Evolutionary conservation across 306 rosid species (phyloP).

Genomic region (Lathyrus aphaca): DNA sequence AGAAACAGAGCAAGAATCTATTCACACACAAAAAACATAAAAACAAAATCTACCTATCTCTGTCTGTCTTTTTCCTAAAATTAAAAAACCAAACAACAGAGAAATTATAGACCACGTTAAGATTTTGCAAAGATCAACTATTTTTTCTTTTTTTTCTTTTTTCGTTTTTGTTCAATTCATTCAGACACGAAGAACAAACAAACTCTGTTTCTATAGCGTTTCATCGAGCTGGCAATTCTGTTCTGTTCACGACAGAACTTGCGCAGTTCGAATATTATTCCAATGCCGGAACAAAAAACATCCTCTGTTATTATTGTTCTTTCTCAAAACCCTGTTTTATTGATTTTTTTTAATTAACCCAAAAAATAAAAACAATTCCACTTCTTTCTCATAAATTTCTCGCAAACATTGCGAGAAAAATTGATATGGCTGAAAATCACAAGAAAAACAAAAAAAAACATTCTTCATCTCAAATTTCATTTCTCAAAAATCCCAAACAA

Average conservation of each 20-base stretch:
- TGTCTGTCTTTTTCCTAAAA: slow-evolving; percentile 30
- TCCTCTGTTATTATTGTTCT: background rate
- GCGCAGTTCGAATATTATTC: slow-evolving; percentile 45
- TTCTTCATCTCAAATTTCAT: too few relatives aligned
- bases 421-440: background rate
- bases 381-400: slow-evolving; percentile 8
- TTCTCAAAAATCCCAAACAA: background rate
- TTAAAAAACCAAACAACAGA: slow-evolving; percentile 4
- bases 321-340: slow-evolving; percentile 12
- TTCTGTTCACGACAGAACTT: slow-evolving; percentile 45
- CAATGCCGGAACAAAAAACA: slow-evolving; percentile 30
- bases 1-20: slow-evolving; percentile 36
- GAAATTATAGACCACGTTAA: slow-evolving; percentile 33
- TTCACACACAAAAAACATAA: background rate
- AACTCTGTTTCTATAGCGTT: background rate
- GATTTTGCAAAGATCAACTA: slow-evolving; percentile 13
- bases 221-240: slow-evolving; percentile 49
- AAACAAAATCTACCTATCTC: slow-evolving; percentile 26
- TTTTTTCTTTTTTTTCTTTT: background rate
- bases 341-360: background rate
- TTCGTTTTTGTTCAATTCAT: background rate
- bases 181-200: background rate
- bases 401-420: slow-evolving; percentile 16
- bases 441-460: background rate
- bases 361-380: background rate